Percentiles rank a stretch among this genome's conserved stretches.
Evolutionary conservation across 139 green algal genomes (phyloP).

Genomic region (Monoraphidium neglectum): DNA sequence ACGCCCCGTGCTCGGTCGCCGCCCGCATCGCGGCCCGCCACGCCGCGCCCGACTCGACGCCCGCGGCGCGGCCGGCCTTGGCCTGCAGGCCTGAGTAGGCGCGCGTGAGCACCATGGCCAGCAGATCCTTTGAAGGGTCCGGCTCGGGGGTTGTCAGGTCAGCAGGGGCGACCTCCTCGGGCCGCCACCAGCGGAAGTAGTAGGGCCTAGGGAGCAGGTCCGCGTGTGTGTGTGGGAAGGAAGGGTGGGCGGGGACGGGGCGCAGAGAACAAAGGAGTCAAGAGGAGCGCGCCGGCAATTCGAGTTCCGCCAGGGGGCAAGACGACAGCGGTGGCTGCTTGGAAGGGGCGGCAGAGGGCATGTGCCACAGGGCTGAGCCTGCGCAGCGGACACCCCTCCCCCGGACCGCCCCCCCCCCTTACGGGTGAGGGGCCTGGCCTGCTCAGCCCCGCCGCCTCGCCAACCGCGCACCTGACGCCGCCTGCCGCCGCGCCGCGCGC

Average conservation of each 20-base stretch:
- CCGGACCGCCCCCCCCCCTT: not conserved
- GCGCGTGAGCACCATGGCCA: slow-evolving; percentile 40
- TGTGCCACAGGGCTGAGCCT: too few relatives aligned
- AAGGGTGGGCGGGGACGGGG: too few relatives aligned
- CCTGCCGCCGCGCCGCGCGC: slow-evolving; percentile 8
- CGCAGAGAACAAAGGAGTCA: too few relatives aligned
- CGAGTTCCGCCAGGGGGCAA: too few relatives aligned
- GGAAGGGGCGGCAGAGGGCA: too few relatives aligned
- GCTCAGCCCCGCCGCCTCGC: not conserved
- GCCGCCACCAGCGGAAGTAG: not conserved
- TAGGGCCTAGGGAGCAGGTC: not conserved
- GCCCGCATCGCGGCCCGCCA: slow-evolving; percentile 73
- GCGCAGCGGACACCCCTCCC: not conserved
- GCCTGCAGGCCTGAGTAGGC: slow-evolving; percentile 40
- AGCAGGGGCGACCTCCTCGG: not conserved
- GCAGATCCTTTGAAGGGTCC: slow-evolving; percentile 21
- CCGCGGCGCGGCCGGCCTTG: slow-evolving; percentile 34
- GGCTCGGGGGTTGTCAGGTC: not conserved
- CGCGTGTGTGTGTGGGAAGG: not conserved
- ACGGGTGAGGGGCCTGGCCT: not conserved
- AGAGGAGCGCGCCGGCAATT: too few relatives aligned
- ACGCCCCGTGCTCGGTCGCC: slow-evolving; percentile 40
- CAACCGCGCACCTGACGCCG: not conserved
- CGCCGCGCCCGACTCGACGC: slow-evolving; percentile 58
- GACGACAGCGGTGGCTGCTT: too few relatives aligned